phyloP scores from a whole-genome alignment of 257 asterid genomes.

The Capsicum baccatum region DNA sequence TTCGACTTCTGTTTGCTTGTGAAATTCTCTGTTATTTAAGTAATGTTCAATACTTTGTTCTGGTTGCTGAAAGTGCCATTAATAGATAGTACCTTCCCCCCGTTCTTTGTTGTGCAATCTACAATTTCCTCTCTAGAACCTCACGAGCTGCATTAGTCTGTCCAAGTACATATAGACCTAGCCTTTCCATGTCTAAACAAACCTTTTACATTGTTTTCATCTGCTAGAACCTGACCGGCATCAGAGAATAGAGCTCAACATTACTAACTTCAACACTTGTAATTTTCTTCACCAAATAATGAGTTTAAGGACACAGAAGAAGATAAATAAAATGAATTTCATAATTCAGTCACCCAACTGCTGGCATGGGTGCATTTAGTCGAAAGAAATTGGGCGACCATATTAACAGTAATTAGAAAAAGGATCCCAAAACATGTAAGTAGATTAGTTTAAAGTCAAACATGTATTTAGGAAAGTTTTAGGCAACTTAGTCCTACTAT shows the following conservation, averaged over 20 bases:
- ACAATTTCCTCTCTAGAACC: conserved; percentile 28
- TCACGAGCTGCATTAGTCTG: conserved; percentile 95
- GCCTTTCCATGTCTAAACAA: conserved; percentile 93
- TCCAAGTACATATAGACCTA: conserved; percentile 76
- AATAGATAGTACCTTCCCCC: no score
- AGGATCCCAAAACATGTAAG: background rate
- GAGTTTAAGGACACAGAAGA: background rate
- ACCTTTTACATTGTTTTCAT: conserved; percentile 84
- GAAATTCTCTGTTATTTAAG: no score
- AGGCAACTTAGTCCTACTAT: no score
- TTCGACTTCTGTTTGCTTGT: no score
- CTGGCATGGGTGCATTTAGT: conserved; percentile 5
- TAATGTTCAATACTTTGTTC: no score
- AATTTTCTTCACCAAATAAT: background rate
- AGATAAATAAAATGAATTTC: conserved; percentile 3
- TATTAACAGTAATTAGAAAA: no score
- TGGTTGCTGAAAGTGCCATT: no score
- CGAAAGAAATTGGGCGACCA: background rate
- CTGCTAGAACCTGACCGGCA: conserved; percentile 65
- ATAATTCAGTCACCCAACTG: background rate
- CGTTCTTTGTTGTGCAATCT: no score
- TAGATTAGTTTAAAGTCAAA: no score
- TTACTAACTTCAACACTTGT: background rate
- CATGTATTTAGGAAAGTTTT: no score
- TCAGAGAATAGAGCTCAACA: background rate